phyloP scores from a whole-genome alignment of 2,329 filamentous ascomycete species.

The Xylaria digitata region DNA sequence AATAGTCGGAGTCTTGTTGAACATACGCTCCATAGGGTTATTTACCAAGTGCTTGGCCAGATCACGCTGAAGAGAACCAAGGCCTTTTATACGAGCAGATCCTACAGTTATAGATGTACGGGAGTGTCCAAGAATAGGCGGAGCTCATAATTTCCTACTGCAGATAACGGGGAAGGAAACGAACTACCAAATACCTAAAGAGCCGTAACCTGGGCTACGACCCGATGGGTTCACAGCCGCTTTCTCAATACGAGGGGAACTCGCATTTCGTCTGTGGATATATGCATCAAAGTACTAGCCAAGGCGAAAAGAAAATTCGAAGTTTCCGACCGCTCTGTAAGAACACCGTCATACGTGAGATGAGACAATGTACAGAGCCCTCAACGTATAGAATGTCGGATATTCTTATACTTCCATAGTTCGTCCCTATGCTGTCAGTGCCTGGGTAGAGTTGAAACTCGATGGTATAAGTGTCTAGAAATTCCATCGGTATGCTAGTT shows the following conservation, averaged over 20 bases:
- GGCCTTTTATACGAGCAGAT: neutral
- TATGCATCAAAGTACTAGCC: slow-evolving; percentile 71
- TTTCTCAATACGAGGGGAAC: slow-evolving; percentile 64
- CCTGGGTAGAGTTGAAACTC: slow-evolving; percentile 64
- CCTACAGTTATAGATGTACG: neutral
- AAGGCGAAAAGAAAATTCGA: slow-evolving; percentile 68
- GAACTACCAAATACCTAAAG: neutral
- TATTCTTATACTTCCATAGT: slow-evolving; percentile 69
- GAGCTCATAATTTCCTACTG: neutral
- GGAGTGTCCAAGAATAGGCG: neutral
- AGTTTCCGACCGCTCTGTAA: slow-evolving; percentile 70
- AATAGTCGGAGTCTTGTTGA: slow-evolving; percentile 67
- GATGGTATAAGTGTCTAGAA: slow-evolving; percentile 69
- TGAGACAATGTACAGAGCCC: slow-evolving; percentile 71
- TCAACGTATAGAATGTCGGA: slow-evolving; percentile 66
- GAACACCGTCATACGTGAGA: slow-evolving; percentile 69
- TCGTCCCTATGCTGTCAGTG: slow-evolving; percentile 60
- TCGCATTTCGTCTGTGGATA: slow-evolving; percentile 67
- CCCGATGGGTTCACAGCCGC: slow-evolving; percentile 55
- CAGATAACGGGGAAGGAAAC: neutral
- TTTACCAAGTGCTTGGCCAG: slow-evolving; percentile 71
- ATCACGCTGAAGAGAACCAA: slow-evolving; percentile 56
- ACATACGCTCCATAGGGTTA: slow-evolving; percentile 66
- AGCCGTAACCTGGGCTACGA: slow-evolving; percentile 57
- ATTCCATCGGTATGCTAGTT: slow-evolving; percentile 60